Evolutionary conservation across 805 yeast genomes (phyloP).

Genomic region (Candida rishiriensis): DNA sequence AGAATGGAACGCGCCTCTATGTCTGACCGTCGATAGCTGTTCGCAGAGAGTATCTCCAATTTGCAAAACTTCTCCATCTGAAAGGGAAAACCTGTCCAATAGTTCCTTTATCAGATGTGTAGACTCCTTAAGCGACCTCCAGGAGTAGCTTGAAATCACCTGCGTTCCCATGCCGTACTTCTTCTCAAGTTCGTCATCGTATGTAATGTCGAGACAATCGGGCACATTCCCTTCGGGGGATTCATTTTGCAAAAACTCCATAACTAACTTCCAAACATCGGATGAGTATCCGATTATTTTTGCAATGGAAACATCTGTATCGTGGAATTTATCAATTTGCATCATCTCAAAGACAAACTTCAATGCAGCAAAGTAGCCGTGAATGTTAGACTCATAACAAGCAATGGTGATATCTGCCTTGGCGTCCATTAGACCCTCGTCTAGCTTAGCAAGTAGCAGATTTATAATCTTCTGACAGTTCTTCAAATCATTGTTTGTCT

Average conservation of each 20-base stretch:
- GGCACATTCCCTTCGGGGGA: conserved; percentile 68
- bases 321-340: conserved; percentile 7
- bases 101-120: conserved; percentile 48
- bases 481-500: conserved; percentile 12
- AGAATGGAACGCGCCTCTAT: conserved; percentile 89
- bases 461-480: conserved; percentile 27
- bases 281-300: conserved; percentile 7
- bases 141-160: conserved; percentile 59
- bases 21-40: conserved; percentile 72
- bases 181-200: conserved; percentile 28
- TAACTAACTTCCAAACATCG: conserved; percentile 39
- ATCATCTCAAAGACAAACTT: conserved; percentile 31
- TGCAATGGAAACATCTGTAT: conserved; percentile 3
- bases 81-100: conserved; percentile 32
- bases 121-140: conserved; percentile 82
- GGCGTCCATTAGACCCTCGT: conserved; percentile 31
- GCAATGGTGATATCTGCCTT: conserved; percentile 35
- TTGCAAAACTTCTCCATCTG: conserved; percentile 24
- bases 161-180: conserved; percentile 38
- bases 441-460: conserved; percentile 31
- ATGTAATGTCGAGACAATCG: conserved; percentile 35
- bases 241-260: conserved; percentile 55
- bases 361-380: conserved; percentile 67
- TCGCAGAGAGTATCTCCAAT: conserved; percentile 54
- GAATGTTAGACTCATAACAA: conserved; percentile 48